A percentile compares a stretch with the other conserved stretches of the same genome.
Evolutionary conservation across 2,329 filamentous ascomycete species (phyloP).

Genomic region (Coniochaeta sp.): DNA sequence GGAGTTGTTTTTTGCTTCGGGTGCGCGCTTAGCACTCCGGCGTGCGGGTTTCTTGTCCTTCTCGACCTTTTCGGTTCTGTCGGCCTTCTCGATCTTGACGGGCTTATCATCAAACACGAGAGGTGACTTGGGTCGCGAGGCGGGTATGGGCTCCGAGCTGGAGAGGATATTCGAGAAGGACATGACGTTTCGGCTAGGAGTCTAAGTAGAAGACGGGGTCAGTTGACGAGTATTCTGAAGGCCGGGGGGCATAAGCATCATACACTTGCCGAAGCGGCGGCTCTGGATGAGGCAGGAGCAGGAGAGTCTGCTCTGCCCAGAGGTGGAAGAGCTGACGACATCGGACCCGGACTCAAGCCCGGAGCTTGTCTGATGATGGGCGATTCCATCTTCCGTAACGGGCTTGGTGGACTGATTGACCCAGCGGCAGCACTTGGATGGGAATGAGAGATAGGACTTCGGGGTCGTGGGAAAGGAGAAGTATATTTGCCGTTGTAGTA

Average conservation of each 20-base stretch:
- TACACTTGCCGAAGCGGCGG: constrained; percentile 29
- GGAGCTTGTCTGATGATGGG: constrained; percentile 38
- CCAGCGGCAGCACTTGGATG: constrained; percentile 28
- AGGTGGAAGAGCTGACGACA: constrained; percentile 21
- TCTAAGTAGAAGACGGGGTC: constrained; percentile 27
- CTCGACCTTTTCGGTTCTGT: constrained; percentile 15
- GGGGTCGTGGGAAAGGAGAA: constrained; percentile 38
- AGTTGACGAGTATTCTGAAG: no score
- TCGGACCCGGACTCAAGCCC: constrained; percentile 25
- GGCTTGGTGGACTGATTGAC: constrained; percentile 34
- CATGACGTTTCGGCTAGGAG: constrained; percentile 77
- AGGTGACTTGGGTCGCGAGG: constrained; percentile 28
- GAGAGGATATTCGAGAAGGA: constrained; percentile 93
- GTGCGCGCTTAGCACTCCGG: constrained; percentile 40
- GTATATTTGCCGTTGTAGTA: constrained; percentile 43
- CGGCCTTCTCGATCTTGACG: constrained; percentile 23
- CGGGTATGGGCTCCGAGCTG: constrained; percentile 58
- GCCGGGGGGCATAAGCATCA: constrained; percentile 13
- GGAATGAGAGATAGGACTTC: constrained; percentile 42
- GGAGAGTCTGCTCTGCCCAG: constrained; percentile 31
- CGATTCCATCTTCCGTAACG: constrained; percentile 35
- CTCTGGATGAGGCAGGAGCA: constrained; percentile 26
- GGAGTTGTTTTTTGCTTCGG: constrained; percentile 41
- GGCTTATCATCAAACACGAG: constrained; percentile 14
- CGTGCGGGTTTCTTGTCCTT: constrained; percentile 28